Evolutionary conservation across 305 asterid genomes (phyloP).

Genomic region (Plantago coronopus): DNA sequence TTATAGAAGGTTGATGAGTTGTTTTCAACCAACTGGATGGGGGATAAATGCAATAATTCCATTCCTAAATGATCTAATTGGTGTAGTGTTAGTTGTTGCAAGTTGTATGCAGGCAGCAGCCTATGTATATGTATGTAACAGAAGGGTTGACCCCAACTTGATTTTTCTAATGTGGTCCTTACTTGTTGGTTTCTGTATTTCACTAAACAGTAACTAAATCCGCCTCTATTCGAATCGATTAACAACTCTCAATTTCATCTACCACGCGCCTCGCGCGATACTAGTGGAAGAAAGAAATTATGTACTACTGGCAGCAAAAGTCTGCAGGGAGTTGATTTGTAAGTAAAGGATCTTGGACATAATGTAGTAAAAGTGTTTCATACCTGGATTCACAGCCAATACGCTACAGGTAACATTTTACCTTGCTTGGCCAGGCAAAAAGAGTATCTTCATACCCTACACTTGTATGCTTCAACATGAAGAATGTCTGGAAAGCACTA

Average conservation of each 20-base stretch:
- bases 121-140: not conserved
- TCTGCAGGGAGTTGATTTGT: too few species aligned
- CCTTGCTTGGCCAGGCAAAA: not conserved
- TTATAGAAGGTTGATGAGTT: constrained; percentile 4
- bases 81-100: not conserved
- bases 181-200: not conserved
- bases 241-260: too few species aligned
- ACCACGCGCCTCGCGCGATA: too few species aligned
- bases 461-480: not conserved
- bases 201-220: not conserved
- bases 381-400: too few species aligned
- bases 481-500: not conserved
- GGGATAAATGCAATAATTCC: constrained; percentile 9
- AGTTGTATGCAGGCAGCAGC: not conserved
- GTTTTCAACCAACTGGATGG: not conserved
- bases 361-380: too few species aligned
- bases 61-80: constrained; percentile 1
- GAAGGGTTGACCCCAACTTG: not conserved
- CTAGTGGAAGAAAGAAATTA: too few species aligned
- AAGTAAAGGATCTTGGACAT: too few species aligned
- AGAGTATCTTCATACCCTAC: not conserved
- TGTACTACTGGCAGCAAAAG: too few species aligned
- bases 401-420: too few species aligned
- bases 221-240: too few species aligned
- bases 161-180: not conserved